Evolutionary conservation across 2,329 filamentous ascomycete genomes (phyloP).

Genomic region (Arthrobotrys conoides): DNA sequence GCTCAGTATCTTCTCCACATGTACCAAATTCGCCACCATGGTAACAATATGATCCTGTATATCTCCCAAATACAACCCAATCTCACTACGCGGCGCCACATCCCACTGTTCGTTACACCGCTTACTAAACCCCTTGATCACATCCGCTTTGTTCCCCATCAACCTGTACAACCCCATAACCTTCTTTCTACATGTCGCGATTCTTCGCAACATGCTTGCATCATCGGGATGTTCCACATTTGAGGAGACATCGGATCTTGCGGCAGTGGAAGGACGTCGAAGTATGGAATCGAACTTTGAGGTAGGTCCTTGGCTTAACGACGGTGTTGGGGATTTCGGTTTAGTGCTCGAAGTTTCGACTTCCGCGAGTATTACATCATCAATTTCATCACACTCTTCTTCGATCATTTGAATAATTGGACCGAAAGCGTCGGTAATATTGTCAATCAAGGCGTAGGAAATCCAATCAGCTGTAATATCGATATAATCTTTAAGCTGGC

Average conservation of each 20-base stretch:
- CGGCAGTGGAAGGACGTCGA: constrained; percentile 34
- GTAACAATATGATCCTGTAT: constrained; percentile 99
- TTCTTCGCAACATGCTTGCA: constrained; percentile 85
- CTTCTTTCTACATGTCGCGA: constrained; percentile 92
- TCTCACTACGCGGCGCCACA: constrained; percentile 94
- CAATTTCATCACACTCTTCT: constrained; percentile 88
- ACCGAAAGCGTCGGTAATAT: constrained; percentile 96
- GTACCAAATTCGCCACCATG: constrained; percentile 95
- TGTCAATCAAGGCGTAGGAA: constrained; percentile 95
- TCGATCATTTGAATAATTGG: constrained; percentile 91
- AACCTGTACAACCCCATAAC: constrained; percentile 94
- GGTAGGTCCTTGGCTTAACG: constrained; percentile 11
- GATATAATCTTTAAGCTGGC: constrained; percentile 93
- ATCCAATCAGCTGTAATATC: constrained; percentile 97
- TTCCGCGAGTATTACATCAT: constrained; percentile 94
- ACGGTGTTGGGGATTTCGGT: background rate
- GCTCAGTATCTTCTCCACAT: constrained; percentile 98
- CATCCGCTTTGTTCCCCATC: constrained; percentile 96
- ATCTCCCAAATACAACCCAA: constrained; percentile 94
- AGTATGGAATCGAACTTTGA: constrained; percentile 12
- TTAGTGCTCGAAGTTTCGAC: constrained; percentile 65
- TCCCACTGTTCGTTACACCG: constrained; percentile 98
- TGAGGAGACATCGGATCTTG: constrained; percentile 69
- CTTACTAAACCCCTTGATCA: constrained; percentile 97
- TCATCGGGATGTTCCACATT: constrained; percentile 77